phyloP scores from a whole-genome alignment of 2,329 filamentous ascomycete genomes.

The Aspergillus viridinutans region DNA sequence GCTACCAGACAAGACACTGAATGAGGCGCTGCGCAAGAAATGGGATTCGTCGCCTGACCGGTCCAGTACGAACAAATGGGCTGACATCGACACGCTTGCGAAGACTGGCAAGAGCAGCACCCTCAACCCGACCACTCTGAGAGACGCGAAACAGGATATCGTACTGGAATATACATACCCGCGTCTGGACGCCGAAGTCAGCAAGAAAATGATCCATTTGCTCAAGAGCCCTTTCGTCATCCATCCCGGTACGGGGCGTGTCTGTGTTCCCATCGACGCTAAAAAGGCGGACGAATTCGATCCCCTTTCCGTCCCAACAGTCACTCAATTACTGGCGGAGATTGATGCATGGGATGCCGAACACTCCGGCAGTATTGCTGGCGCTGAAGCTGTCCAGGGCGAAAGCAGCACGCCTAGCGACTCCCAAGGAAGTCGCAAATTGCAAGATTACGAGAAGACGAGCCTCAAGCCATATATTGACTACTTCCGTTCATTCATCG shows the following conservation, averaged over 20 bases:
- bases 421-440: constrained; percentile 40
- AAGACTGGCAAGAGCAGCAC: constrained; percentile 68
- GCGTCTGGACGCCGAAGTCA: constrained; percentile 92
- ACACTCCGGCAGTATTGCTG: constrained; percentile 23
- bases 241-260: constrained; percentile 86
- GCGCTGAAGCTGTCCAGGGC: constrained; percentile 43
- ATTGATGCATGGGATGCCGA: constrained; percentile 72
- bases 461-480: constrained; percentile 90
- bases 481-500: constrained; percentile 78
- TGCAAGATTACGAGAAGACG: constrained; percentile 95
- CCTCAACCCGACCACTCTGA: constrained; percentile 68
- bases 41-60: constrained; percentile 83
- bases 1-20: constrained; percentile 74
- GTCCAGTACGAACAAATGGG: constrained; percentile 78
- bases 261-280: constrained; percentile 92
- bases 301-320: constrained; percentile 82
- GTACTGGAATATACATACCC: constrained; percentile 98
- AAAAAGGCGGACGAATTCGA: constrained; percentile 74
- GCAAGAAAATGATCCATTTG: constrained; percentile 96
- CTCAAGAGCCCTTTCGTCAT: constrained; percentile 96
- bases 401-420: constrained; percentile 29
- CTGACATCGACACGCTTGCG: constrained; percentile 83
- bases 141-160: constrained; percentile 91
- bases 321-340: constrained; percentile 73
- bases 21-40: constrained; percentile 76